phyloP scores from a whole-genome alignment of 192 early-diverging fungal genomes.

The Haplosporangium gracile region DNA sequence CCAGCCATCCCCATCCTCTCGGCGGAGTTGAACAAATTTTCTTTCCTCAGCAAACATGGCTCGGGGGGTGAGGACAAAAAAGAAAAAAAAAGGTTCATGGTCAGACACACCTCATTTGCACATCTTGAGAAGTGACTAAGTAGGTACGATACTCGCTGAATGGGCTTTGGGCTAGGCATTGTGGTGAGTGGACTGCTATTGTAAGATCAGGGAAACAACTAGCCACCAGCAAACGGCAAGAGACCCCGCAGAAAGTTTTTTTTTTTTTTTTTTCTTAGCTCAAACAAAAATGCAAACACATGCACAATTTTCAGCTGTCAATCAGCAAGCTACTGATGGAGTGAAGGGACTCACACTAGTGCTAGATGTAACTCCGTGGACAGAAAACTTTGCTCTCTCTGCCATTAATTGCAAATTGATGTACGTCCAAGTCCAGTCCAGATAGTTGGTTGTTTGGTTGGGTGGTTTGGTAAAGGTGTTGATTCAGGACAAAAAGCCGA shows the following conservation, averaged over 20 bases:
- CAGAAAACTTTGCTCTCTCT: neutral
- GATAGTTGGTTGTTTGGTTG: neutral
- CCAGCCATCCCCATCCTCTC: neutral
- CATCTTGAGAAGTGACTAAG: conserved; percentile 9
- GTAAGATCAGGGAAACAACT: neutral
- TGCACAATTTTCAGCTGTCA: conserved; percentile 6
- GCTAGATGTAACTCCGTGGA: neutral
- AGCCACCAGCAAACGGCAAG: neutral
- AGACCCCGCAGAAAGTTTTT: neutral
- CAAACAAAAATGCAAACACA: neutral
- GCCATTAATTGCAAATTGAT: no score
- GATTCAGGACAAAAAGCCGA: neutral
- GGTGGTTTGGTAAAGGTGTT: no score
- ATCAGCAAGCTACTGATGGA: neutral
- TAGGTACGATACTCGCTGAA: neutral
- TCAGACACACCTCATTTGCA: neutral
- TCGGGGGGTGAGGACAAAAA: neutral
- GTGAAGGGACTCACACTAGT: no score
- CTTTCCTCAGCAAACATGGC: neutral
- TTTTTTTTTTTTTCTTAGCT: neutral
- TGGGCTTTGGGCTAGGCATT: neutral
- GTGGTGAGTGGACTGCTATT: neutral
- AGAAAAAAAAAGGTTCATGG: neutral
- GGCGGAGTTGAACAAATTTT: neutral
- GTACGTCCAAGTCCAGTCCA: no score